Conservation (phyloP, 345 rosid genomes). For the Leavenworthia alabamica region DNA sequence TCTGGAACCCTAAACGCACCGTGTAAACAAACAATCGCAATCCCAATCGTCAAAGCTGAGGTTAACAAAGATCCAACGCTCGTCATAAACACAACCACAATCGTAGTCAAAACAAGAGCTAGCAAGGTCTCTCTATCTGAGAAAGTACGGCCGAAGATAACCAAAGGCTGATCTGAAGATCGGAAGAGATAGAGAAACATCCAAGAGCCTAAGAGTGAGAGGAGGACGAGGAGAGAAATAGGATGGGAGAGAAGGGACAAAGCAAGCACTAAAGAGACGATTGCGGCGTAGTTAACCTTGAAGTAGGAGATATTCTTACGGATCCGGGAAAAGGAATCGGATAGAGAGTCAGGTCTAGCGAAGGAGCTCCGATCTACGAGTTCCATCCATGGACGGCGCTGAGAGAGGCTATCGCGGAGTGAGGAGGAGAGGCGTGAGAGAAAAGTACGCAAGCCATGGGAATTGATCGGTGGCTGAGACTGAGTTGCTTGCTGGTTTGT, state of each 20-base stretch:
- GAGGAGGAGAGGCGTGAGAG: conserved; percentile 30
- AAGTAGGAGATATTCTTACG: conserved; percentile 67
- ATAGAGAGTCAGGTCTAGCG: conserved; percentile 61
- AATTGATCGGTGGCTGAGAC: conserved; percentile 33
- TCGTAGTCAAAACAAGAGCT: conserved; percentile 15
- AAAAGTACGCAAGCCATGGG: conserved; percentile 37
- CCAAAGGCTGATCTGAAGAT: conserved; percentile 26
- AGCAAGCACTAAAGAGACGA: conserved; percentile 23
- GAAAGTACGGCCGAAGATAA: conserved; percentile 10
- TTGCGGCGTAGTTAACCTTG: conserved; percentile 34
- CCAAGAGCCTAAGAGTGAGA: conserved; percentile 17
- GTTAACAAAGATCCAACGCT: conserved; percentile 29
- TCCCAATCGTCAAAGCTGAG: conserved; percentile 15
- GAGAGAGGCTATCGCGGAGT: conserved; percentile 35
- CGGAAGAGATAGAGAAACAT: conserved; percentile 31
- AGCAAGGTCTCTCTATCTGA: conserved; percentile 25
- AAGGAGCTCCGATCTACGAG: conserved; percentile 59
- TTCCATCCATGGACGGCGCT: conserved; percentile 56
- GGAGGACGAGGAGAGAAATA: conserved; percentile 23
- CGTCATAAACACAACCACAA: conserved; percentile 30
- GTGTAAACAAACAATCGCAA: conserved; percentile 24
- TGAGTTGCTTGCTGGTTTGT: conserved; percentile 19
- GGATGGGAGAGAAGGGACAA: conserved; percentile 34
- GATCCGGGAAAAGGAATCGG: conserved; percentile 57
- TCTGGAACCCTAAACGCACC: conserved; percentile 33